Percentiles rank a stretch among this genome's conserved stretches.
Evolutionary conservation across 768 basidiomycete species (phyloP).

Genomic region (Lactarius evosmus): DNA sequence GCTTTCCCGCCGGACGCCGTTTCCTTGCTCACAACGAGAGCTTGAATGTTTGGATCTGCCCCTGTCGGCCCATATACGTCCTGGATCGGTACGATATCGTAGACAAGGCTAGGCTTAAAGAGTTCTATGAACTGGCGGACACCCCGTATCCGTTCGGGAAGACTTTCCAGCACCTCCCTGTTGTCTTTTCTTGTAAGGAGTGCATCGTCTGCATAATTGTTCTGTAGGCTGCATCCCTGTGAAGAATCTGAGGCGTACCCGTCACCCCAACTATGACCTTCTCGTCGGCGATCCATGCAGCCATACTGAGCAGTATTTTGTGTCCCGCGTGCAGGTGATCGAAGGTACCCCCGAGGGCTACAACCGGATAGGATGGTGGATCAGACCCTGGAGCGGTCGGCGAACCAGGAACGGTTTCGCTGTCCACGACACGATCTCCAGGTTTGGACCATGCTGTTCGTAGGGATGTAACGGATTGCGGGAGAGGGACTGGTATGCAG

Average conservation of each 20-base stretch:
- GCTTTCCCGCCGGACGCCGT: slow-evolving; percentile 72
- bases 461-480: slow-evolving; percentile 22
- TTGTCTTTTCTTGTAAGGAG: slow-evolving; percentile 72
- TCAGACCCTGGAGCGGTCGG: slow-evolving; percentile 20
- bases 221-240: not conserved
- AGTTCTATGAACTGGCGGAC: slow-evolving; percentile 68
- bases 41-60: slow-evolving; percentile 85
- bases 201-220: slow-evolving; percentile 50
- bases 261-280: slow-evolving; percentile 92
- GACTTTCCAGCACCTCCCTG: slow-evolving; percentile 60
- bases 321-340: slow-evolving; percentile 98
- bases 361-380: slow-evolving; percentile 52
- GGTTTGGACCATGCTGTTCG: slow-evolving; percentile 25
- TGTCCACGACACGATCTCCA: slow-evolving; percentile 21
- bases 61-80: slow-evolving; percentile 94
- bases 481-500: slow-evolving; percentile 29
- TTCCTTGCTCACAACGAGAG: slow-evolving; percentile 87
- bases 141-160: slow-evolving; percentile 50
- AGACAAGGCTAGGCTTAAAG: slow-evolving; percentile 62
- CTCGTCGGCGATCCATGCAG: slow-evolving; percentile 69
- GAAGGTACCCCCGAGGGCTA: slow-evolving; percentile 93
- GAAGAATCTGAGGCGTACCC: slow-evolving; percentile 43
- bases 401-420: slow-evolving; percentile 5
- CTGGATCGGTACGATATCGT: slow-evolving; percentile 67
- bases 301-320: slow-evolving; percentile 94